Evolutionary conservation across 208 protist genomes (phyloP).

Genomic region (Leishmania turanica): DNA sequence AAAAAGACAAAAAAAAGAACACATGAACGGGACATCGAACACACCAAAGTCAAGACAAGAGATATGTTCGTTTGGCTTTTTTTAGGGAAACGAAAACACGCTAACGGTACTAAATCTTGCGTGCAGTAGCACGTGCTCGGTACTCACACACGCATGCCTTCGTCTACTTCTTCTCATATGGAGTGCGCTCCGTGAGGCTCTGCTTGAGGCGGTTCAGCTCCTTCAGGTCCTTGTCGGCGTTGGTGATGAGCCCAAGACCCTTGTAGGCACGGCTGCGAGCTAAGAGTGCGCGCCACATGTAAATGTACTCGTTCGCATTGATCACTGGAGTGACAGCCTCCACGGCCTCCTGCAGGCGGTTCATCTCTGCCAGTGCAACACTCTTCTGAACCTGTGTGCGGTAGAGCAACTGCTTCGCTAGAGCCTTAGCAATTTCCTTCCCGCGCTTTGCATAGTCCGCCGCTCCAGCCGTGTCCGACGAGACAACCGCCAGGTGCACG

Average conservation of each 20-base stretch:
- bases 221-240: conserved; percentile 84
- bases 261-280: conserved; percentile 79
- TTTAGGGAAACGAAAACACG: conserved; percentile 9
- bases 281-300: conserved; percentile 90
- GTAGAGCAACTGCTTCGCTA: conserved; percentile 77
- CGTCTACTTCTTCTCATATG: conserved; percentile 52
- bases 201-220: conserved; percentile 69
- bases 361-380: conserved; percentile 73
- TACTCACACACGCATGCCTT: not conserved
- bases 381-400: conserved; percentile 72
- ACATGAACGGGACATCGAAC: conserved; percentile 6
- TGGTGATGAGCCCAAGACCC: conserved; percentile 76
- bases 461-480: conserved; percentile 61
- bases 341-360: conserved; percentile 72
- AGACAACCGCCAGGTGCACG: conserved; percentile 42
- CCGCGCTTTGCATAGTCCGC: conserved; percentile 47
- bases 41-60: conserved; percentile 20
- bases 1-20: conserved; percentile 9
- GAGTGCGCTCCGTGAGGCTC: conserved; percentile 47
- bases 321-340: conserved; percentile 72
- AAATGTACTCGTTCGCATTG: conserved; percentile 79
- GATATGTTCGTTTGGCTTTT: conserved; percentile 8
- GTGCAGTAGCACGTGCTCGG: not conserved
- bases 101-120: conserved; percentile 4
- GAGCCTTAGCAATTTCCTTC: conserved; percentile 46